These are phyloP conservation scores for Cryomyces minteri DNA, from an alignment of 495 filamentous ascomycete species.

Conservation along the genomic window DNA sequence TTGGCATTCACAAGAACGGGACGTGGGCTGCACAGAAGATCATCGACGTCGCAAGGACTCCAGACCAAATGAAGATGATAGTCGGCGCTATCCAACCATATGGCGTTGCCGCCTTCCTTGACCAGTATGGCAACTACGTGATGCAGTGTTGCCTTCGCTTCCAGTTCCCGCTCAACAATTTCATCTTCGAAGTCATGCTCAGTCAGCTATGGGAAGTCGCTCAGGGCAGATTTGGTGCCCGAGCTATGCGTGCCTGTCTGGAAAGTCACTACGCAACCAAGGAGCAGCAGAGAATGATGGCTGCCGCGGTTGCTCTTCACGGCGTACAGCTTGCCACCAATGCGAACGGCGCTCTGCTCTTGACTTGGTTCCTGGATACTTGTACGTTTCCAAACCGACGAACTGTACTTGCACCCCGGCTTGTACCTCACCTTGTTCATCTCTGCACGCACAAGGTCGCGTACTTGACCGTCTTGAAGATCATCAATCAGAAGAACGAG, in stretches of 20 bases:
- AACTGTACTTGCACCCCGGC: slow-evolving; percentile 76
- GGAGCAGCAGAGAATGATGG: slow-evolving; percentile 88
- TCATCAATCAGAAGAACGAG: slow-evolving; percentile 95
- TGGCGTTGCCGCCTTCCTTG: slow-evolving; percentile 77
- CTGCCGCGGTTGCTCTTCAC: slow-evolving; percentile 85
- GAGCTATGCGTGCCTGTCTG: slow-evolving; percentile 91
- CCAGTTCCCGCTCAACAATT: slow-evolving; percentile 72
- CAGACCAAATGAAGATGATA: slow-evolving; percentile 67
- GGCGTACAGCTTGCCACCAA: slow-evolving; percentile 95
- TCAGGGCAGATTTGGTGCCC: slow-evolving; percentile 83
- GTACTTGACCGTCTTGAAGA: slow-evolving; percentile 91
- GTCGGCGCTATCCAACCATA: slow-evolving; percentile 70
- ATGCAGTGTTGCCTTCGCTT: slow-evolving; percentile 91
- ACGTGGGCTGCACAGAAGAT: slow-evolving; percentile 99
- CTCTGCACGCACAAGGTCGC: slow-evolving; percentile 98
- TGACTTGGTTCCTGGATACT: slow-evolving; percentile 97
- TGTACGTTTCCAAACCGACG: slow-evolving; percentile 89
- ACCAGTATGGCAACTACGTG: slow-evolving; percentile 98
- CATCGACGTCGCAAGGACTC: slow-evolving; percentile 81
- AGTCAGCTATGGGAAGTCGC: slow-evolving; percentile 86
- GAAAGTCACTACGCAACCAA: slow-evolving; percentile 92
- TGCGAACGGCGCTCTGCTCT: slow-evolving; percentile 78
- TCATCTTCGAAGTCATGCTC: slow-evolving; percentile 96
- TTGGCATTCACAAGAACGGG: slow-evolving; percentile 96
- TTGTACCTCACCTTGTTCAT: slow-evolving; percentile 91